phyloP scores from a whole-genome alignment of 192 early-diverging fungal genomes.

The Backusella macrospora region DNA sequence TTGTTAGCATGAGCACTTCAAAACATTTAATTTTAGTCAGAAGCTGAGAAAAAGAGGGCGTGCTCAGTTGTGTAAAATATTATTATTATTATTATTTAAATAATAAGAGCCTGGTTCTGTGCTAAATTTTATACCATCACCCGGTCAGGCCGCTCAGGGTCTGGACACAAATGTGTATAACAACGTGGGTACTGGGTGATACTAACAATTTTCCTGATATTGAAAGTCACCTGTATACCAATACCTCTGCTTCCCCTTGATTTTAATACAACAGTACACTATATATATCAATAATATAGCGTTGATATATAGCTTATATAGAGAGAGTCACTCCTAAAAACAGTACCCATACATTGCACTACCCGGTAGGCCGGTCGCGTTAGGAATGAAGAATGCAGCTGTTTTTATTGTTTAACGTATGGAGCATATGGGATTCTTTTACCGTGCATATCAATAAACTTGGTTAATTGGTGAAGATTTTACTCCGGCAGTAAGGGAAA shows the following conservation, averaged over 20 bases:
- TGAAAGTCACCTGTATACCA: not conserved
- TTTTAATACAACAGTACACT: not conserved
- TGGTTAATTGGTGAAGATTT: too few species aligned
- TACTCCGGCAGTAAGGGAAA: too few species aligned
- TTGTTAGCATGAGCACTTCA: too few species aligned
- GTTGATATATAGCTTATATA: not conserved
- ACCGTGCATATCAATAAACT: not conserved
- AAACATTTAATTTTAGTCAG: not conserved
- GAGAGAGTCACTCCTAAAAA: not conserved
- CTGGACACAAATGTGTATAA: conserved; percentile 13
- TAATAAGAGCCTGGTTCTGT: not conserved
- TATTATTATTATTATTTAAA: not conserved
- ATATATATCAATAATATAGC: not conserved
- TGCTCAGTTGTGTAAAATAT: conserved; percentile 4
- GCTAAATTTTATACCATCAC: conserved; percentile 1
- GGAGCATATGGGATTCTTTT: not conserved
- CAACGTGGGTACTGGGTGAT: not conserved
- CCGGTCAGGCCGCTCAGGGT: conserved; percentile 1
- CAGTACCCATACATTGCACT: not conserved
- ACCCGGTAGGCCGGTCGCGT: not conserved
- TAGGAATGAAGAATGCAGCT: conserved; percentile 15
- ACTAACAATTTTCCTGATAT: not conserved
- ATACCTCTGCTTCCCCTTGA: not conserved
- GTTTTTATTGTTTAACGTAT: not conserved
- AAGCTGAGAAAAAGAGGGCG: not conserved